phyloP scores from a whole-genome alignment of 176 grass and related monocot genomes.

The Oryza punctata region DNA sequence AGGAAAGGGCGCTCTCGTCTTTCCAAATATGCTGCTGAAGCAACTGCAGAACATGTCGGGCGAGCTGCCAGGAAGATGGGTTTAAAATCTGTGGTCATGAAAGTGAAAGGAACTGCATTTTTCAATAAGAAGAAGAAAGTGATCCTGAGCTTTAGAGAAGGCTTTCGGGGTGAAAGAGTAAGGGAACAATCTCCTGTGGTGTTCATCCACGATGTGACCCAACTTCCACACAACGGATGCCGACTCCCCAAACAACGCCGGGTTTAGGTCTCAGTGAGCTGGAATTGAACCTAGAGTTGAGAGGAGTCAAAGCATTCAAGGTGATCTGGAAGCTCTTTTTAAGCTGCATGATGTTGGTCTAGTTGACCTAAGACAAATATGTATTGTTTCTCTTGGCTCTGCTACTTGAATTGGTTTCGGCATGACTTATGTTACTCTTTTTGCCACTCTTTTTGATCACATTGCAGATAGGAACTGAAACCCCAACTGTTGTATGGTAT shows the following conservation, averaged over 20 bases:
- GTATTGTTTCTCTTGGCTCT: neutral
- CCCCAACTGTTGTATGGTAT: neutral
- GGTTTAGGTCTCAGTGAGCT: neutral
- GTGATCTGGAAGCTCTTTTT: neutral
- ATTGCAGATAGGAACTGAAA: neutral
- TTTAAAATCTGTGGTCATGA: conserved; percentile 4
- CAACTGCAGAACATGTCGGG: conserved; percentile 31
- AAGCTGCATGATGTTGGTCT: neutral
- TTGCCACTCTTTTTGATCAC: neutral
- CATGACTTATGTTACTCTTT: neutral
- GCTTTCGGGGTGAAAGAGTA: conserved; percentile 52
- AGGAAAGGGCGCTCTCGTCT: conserved; percentile 30
- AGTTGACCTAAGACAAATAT: neutral
- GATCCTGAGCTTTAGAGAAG: conserved; percentile 45
- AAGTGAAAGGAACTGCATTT: neutral
- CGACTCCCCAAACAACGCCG: neutral
- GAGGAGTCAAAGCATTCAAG: neutral
- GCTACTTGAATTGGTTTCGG: neutral
- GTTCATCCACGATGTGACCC: conserved; percentile 46
- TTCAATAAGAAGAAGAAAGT: conserved; percentile 32
- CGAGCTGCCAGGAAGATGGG: conserved; percentile 44
- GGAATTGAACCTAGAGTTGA: neutral
- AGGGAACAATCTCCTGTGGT: conserved; percentile 43
- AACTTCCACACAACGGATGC: conserved; percentile 40
- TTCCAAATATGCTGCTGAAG: conserved; percentile 41